These are phyloP conservation scores for Bothriochloa decipiens DNA, from an alignment of 176 grass and related monocot genomes.

Conservation along the genomic window DNA sequence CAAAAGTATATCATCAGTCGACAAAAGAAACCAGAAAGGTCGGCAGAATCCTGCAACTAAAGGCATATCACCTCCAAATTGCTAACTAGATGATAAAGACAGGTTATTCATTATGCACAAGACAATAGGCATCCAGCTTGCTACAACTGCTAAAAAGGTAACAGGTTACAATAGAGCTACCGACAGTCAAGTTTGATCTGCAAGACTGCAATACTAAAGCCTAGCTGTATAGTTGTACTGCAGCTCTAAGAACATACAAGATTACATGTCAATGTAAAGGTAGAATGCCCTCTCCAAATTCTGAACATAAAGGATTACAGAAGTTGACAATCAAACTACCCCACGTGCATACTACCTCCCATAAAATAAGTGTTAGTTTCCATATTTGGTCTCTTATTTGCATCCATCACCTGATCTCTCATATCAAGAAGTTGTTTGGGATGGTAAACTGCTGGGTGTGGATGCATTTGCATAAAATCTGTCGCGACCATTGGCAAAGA, in stretches of 20 bases:
- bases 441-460: constrained; percentile 54
- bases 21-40: constrained; percentile 25
- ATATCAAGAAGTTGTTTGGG: constrained; percentile 52
- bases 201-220: constrained; percentile 42
- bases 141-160: constrained; percentile 40
- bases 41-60: constrained; percentile 22
- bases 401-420: constrained; percentile 60
- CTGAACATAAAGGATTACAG: constrained; percentile 43
- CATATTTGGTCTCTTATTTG: constrained; percentile 70
- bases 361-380: constrained; percentile 62
- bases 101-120: constrained; percentile 28
- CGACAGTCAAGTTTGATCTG: constrained; percentile 40
- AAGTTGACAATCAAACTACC: constrained; percentile 43
- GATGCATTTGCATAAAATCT: constrained; percentile 73
- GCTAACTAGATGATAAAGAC: constrained; percentile 24
- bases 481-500: constrained; percentile 58
- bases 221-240: constrained; percentile 49
- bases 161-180: constrained; percentile 49
- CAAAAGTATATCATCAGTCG: constrained; percentile 19
- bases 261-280: constrained; percentile 43
- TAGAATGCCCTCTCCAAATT: constrained; percentile 4
- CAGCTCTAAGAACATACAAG: constrained; percentile 59
- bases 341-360: constrained; percentile 65
- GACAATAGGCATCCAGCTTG: constrained; percentile 33
- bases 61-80: background rate